phyloP scores from a whole-genome alignment of 768 basidiomycete genomes.

The Pholiota microspora region DNA sequence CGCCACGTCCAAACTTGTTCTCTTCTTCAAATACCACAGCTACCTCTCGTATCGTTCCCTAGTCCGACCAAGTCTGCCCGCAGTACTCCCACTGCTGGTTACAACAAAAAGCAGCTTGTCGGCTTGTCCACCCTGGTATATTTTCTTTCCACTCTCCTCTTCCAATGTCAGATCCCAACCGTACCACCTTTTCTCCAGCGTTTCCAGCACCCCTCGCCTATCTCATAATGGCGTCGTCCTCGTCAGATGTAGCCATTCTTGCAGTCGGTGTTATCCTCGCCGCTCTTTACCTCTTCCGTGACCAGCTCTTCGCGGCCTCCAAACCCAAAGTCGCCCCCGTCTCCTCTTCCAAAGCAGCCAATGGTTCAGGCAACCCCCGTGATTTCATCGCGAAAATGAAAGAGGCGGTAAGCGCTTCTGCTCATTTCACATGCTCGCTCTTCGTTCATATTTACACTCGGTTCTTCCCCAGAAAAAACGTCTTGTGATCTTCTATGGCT shows the following conservation, averaged over 20 bases:
- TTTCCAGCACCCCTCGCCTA: slow-evolving; percentile 30
- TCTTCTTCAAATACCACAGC: slow-evolving; percentile 20
- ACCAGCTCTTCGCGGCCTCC: slow-evolving; percentile 69
- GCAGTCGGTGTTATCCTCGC: slow-evolving; percentile 74
- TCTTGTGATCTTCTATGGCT: slow-evolving; percentile 95
- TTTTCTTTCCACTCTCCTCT: slow-evolving; percentile 18
- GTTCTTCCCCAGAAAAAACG: slow-evolving; percentile 78
- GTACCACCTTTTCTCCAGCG: slow-evolving; percentile 39
- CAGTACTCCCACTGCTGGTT: slow-evolving; percentile 10
- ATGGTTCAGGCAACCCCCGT: slow-evolving; percentile 83
- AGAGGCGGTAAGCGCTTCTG: slow-evolving; percentile 63
- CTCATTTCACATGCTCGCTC: slow-evolving; percentile 6
- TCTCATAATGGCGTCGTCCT: slow-evolving; percentile 58
- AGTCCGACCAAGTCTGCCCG: slow-evolving; percentile 12
- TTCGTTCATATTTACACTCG: slow-evolving; percentile 8
- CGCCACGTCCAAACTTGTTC: slow-evolving; percentile 23
- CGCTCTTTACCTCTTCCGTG: slow-evolving; percentile 79
- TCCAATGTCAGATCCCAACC: slow-evolving; percentile 33
- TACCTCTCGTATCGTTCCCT: slow-evolving; percentile 19
- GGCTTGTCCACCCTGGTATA: slow-evolving; percentile 24
- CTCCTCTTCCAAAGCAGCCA: slow-evolving; percentile 42
- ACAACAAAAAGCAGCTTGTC: slow-evolving; percentile 22
- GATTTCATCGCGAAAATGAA: slow-evolving; percentile 97
- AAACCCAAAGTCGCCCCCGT: slow-evolving; percentile 57
- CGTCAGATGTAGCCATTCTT: slow-evolving; percentile 74